Evolutionary conservation across 257 asterid species (phyloP).

Genomic region (Solanum microdontum): DNA sequence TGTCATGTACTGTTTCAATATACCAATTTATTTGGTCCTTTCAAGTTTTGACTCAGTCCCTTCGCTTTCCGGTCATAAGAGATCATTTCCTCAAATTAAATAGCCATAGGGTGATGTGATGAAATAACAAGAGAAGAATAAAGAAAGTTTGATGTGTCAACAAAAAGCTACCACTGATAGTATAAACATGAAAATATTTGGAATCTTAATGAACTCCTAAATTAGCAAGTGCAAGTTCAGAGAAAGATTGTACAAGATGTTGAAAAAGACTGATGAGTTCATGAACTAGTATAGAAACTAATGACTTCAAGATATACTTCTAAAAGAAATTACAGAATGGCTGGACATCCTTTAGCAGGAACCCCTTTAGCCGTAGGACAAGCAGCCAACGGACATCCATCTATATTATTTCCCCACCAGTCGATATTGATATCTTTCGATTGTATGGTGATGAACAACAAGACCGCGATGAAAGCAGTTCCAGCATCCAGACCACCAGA

Average conservation of each 20-base stretch:
- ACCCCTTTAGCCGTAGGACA: conserved; percentile 52
- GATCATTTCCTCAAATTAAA: not conserved
- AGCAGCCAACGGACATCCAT: conserved; percentile 41
- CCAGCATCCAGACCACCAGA: conserved; percentile 63
- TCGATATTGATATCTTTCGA: not conserved
- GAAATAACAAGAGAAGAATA: not conserved
- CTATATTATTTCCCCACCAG: conserved; percentile 54
- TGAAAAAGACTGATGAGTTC: not conserved
- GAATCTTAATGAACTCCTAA: not conserved
- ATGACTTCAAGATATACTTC: not conserved
- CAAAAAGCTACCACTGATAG: not conserved
- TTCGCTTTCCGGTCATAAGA: not conserved
- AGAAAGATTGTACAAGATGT: not conserved
- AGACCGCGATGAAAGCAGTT: conserved; percentile 32
- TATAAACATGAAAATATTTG: not conserved
- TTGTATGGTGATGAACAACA: conserved; percentile 23
- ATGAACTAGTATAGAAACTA: not conserved
- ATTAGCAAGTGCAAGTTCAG: not conserved
- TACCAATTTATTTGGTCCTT: not conserved
- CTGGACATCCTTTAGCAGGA: conserved; percentile 26
- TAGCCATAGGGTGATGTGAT: not conserved
- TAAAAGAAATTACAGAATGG: not conserved
- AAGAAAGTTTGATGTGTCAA: not conserved
- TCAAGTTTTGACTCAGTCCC: not conserved
- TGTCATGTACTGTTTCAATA: not conserved